Evolutionary conservation across 2,329 filamentous ascomycete genomes (phyloP).

Genomic region (Apiospora koreana): DNA sequence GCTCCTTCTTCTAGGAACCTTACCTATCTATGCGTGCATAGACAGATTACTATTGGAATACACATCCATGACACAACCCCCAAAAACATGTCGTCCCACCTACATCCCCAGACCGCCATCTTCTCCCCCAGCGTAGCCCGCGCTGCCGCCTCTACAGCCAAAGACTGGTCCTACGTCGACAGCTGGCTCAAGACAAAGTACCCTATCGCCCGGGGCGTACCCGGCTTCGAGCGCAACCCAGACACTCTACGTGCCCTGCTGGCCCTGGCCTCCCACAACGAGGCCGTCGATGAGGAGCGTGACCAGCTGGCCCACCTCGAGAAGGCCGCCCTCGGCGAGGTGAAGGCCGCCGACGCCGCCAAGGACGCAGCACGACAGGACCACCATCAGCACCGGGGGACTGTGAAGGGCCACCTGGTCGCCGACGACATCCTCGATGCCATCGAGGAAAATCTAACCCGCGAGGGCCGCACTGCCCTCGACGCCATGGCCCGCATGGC

Average conservation of each 20-base stretch:
- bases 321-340: slow-evolving; percentile 56
- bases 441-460: slow-evolving; percentile 55
- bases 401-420: slow-evolving; percentile 22
- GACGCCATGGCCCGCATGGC: slow-evolving; percentile 58
- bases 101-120: slow-evolving; percentile 50
- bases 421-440: slow-evolving; percentile 49
- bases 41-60: no score
- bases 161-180: slow-evolving; percentile 90
- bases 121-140: slow-evolving; percentile 71
- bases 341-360: slow-evolving; percentile 36
- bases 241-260: slow-evolving; percentile 78
- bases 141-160: slow-evolving; percentile 77
- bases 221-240: slow-evolving; percentile 81
- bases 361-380: slow-evolving; percentile 32
- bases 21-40: no score
- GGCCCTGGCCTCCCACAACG: slow-evolving; percentile 73
- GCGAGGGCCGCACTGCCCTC: slow-evolving; percentile 57
- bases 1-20: no score
- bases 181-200: slow-evolving; percentile 75
- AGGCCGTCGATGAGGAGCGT: slow-evolving; percentile 73
- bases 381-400: background rate
- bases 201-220: slow-evolving; percentile 56
- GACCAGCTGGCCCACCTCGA: slow-evolving; percentile 60
- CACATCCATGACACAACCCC: background rate
- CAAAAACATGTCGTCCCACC: slow-evolving; percentile 41